Evolutionary conservation across 2,329 filamentous ascomycete genomes (phyloP).

Genomic region (Ascocoryne sarcoides): DNA sequence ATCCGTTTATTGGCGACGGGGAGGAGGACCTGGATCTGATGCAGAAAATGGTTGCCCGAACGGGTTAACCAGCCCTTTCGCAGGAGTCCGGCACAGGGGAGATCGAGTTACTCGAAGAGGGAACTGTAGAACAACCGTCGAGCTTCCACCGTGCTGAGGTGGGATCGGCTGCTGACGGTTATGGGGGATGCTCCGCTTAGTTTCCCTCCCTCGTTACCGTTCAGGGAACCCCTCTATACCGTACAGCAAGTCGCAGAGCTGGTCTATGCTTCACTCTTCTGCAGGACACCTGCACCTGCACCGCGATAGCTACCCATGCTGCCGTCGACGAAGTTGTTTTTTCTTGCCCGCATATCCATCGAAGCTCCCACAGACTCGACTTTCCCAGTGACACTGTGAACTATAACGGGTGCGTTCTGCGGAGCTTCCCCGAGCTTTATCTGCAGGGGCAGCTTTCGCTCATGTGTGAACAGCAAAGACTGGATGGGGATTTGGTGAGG

Average conservation of each 20-base stretch:
- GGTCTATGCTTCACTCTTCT: conserved; percentile 16
- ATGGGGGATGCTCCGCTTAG: background rate
- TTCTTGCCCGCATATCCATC: conserved; percentile 15
- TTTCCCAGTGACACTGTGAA: background rate
- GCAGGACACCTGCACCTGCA: conserved; percentile 18
- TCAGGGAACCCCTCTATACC: conserved; percentile 1
- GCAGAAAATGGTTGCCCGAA: background rate
- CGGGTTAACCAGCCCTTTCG: background rate
- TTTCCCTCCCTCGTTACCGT: conserved; percentile 3
- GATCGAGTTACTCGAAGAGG: conserved; percentile 7
- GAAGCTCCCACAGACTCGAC: conserved; percentile 10
- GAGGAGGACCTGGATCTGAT: background rate
- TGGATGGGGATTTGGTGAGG: background rate
- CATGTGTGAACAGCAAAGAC: background rate
- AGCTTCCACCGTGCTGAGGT: background rate
- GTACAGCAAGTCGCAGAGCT: too few species aligned
- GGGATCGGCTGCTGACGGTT: conserved; percentile 8
- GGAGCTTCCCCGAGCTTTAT: conserved; percentile 12
- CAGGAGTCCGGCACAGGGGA: too few species aligned
- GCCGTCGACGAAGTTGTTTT: conserved; percentile 11
- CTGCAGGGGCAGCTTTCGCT: conserved; percentile 1
- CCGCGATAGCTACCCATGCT: conserved; percentile 18
- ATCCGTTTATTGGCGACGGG: conserved; percentile 13
- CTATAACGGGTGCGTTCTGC: conserved; percentile 5
- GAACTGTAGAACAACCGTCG: background rate